Percentiles rank a stretch among this genome's conserved stretches.
Evolutionary conservation across 2,329 filamentous ascomycete species (phyloP).

Genomic region (Penicillium sp.): DNA sequence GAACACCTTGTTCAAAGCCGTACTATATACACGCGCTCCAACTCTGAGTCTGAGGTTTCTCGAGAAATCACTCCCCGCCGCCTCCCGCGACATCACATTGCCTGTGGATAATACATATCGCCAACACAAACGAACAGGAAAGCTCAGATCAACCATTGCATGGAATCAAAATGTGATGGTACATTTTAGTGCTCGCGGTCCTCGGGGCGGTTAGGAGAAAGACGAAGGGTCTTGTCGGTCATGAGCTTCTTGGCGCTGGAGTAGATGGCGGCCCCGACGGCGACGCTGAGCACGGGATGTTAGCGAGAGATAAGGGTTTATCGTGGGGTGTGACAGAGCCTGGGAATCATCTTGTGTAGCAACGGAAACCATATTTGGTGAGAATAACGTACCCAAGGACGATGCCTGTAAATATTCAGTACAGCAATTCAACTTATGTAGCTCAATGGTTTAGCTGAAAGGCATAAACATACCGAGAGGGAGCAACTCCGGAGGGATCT

Average conservation of each 20-base stretch:
- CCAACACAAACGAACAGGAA: constrained; percentile 25
- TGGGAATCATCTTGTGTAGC: constrained; percentile 20
- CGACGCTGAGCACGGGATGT: constrained; percentile 53
- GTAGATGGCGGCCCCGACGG: constrained; percentile 80
- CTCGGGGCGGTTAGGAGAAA: constrained; percentile 69
- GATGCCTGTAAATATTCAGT: constrained; percentile 63
- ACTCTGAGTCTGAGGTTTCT: constrained; percentile 32
- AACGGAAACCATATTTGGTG: constrained; percentile 10
- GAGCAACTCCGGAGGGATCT: constrained; percentile 90
- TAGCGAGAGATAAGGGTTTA: constrained; percentile 22
- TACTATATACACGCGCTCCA: constrained; percentile 45
- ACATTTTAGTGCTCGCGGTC: constrained; percentile 46
- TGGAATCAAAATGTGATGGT: constrained; percentile 38
- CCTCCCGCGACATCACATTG: constrained; percentile 32
- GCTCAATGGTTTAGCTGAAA: constrained; percentile 9
- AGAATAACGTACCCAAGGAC: constrained; percentile 75
- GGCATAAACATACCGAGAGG: constrained; percentile 76
- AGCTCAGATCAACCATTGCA: constrained; percentile 33
- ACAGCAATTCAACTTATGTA: constrained; percentile 15
- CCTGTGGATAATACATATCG: constrained; percentile 38
- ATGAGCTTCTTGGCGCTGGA: constrained; percentile 80
- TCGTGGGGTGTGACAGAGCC: constrained; percentile 24
- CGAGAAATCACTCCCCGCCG: constrained; percentile 24
- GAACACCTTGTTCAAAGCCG: constrained; percentile 34
- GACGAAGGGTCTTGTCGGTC: constrained; percentile 90